These are phyloP conservation scores for Zizania palustris DNA, from an alignment of 202 grass and related monocot species.

Conservation along the genomic window DNA sequence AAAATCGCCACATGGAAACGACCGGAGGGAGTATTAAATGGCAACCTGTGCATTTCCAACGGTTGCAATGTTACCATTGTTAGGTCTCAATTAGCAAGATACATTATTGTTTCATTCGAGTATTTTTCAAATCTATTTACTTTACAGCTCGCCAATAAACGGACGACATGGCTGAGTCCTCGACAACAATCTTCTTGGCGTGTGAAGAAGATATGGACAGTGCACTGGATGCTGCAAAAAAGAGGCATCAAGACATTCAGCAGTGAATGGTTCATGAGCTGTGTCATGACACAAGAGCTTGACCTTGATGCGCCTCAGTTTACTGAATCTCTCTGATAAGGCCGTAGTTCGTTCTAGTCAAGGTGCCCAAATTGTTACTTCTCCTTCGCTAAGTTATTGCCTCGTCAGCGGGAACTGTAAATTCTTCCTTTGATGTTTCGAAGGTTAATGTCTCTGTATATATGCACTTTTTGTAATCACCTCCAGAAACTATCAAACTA, in stretches of 20 bases:
- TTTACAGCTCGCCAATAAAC: conserved; percentile 55
- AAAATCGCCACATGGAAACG: too few relatives aligned
- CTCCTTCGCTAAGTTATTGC: not conserved
- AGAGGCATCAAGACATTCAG: conserved; percentile 67
- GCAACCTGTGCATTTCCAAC: not conserved
- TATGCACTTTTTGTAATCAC: not conserved
- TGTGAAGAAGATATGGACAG: conserved; percentile 74
- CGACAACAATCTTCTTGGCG: conserved; percentile 69
- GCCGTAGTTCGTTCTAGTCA: not conserved
- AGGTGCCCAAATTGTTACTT: not conserved
- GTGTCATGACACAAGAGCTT: conserved; percentile 86
- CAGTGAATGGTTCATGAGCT: conserved; percentile 90
- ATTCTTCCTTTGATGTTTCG: not conserved
- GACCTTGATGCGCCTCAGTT: conserved; percentile 81
- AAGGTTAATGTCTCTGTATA: conserved; percentile 11
- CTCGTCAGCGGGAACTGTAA: conserved; percentile 6
- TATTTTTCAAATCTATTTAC: conserved; percentile 13
- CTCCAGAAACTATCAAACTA: not conserved
- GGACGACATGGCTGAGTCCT: conserved; percentile 41
- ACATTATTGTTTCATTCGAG: conserved; percentile 18
- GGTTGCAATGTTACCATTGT: conserved; percentile 20
- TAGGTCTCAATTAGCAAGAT: not conserved
- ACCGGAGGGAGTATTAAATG: not conserved
- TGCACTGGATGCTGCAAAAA: conserved; percentile 65
- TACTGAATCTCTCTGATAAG: conserved; percentile 62